Conservation (phyloP, 805 yeast species). For the Yarrowia sp. region DNA sequence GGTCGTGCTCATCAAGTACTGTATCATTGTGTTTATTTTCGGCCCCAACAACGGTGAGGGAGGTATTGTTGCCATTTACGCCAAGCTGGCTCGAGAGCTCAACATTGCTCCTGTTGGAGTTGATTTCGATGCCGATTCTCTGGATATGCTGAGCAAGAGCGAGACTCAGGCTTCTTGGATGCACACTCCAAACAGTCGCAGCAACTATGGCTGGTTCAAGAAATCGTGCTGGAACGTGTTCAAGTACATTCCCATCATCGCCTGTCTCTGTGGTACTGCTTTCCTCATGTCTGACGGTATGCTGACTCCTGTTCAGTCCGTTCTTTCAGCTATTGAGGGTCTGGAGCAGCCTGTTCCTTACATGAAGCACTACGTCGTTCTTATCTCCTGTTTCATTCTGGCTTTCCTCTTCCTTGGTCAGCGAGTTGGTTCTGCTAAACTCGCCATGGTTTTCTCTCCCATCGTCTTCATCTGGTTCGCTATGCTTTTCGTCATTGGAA, state of each 20-base stretch:
- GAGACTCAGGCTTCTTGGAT: slow-evolving; percentile 38
- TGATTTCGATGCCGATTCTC: slow-evolving; percentile 13
- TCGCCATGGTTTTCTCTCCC: slow-evolving; percentile 54
- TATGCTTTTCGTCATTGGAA: slow-evolving; percentile 47
- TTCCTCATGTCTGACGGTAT: slow-evolving; percentile 59
- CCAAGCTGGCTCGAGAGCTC: slow-evolving; percentile 52
- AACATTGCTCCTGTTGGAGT: slow-evolving; percentile 31
- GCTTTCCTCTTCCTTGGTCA: slow-evolving; percentile 49
- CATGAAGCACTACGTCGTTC: slow-evolving; percentile 43
- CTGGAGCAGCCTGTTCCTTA: slow-evolving; percentile 52
- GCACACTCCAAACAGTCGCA: not conserved
- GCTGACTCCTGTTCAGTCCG: slow-evolving; percentile 63
- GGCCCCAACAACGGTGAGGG: slow-evolving; percentile 58
- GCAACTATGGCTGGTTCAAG: not conserved
- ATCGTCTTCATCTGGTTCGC: slow-evolving; percentile 53
- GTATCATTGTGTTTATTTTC: slow-evolving; percentile 51
- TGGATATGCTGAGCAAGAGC: slow-evolving; percentile 28
- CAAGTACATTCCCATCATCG: slow-evolving; percentile 39
- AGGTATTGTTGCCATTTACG: slow-evolving; percentile 63
- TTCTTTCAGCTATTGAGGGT: slow-evolving; percentile 56
- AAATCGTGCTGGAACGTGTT: slow-evolving; percentile 1
- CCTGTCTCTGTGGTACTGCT: slow-evolving; percentile 54
- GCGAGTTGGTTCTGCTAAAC: slow-evolving; percentile 49
- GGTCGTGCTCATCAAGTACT: slow-evolving; percentile 53
- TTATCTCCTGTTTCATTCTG: slow-evolving; percentile 51